These are phyloP conservation scores for Phycomyces nitens DNA, from an alignment of 192 early-diverging fungal species.

Conservation along the genomic window DNA sequence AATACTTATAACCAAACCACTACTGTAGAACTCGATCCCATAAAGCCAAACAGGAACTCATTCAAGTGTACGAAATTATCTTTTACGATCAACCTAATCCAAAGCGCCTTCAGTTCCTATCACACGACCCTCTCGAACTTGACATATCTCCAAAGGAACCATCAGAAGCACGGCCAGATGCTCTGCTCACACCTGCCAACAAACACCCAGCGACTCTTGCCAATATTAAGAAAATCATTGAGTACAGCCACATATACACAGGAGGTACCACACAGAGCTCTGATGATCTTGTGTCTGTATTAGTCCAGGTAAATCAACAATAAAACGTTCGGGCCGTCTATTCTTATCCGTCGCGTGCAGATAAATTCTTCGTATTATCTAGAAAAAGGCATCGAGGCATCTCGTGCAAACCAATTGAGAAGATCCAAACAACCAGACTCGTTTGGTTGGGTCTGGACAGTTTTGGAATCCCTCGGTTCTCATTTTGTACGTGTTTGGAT, in stretches of 20 bases:
- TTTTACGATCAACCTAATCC: constrained; percentile 59
- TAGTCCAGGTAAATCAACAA: constrained; percentile 62
- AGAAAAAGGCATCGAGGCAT: constrained; percentile 44
- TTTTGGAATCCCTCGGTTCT: neutral
- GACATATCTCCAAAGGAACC: constrained; percentile 51
- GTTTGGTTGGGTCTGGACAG: constrained; percentile 5
- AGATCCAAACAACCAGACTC: neutral
- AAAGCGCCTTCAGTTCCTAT: constrained; percentile 59
- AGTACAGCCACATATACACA: constrained; percentile 18
- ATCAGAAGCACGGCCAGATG: neutral
- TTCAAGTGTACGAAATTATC: constrained; percentile 40
- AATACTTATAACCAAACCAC: too few species aligned
- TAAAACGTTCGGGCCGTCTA: too few species aligned
- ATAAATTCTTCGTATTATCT: constrained; percentile 62
- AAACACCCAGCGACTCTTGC: constrained; percentile 2
- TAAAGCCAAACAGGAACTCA: constrained; percentile 8
- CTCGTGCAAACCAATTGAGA: neutral
- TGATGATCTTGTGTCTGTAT: constrained; percentile 33
- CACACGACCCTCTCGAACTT: constrained; percentile 60
- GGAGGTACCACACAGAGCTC: neutral
- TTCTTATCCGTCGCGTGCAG: too few species aligned
- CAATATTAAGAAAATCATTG: constrained; percentile 36
- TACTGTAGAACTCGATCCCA: neutral
- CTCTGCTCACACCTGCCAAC: neutral
- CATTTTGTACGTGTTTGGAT: neutral